A percentile compares a stretch with the other conserved stretches of the same genome.
phyloP scores from a whole-genome alignment of 225 moss, liverwort and hornwort species.

The Pleurozium schreberi region DNA sequence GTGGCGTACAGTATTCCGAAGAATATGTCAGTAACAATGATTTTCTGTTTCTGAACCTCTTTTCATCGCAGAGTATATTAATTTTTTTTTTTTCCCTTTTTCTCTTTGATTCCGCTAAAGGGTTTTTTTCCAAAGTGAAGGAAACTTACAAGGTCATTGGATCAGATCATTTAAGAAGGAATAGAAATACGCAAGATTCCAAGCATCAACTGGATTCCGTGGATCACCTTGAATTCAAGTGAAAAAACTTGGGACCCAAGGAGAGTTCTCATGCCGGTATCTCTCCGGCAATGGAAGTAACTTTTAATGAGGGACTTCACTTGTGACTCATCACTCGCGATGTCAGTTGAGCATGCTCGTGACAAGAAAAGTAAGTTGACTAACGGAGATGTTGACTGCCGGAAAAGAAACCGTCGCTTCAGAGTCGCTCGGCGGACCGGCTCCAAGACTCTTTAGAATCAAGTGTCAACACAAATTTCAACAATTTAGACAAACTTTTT shows the following conservation, averaged over 20 bases:
- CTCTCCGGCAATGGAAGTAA: background rate
- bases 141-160: background rate
- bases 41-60: too few species aligned
- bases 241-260: background rate
- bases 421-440: background rate
- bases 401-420: background rate
- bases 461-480: background rate
- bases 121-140: background rate
- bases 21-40: background rate
- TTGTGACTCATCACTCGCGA: background rate
- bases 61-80: too few species aligned
- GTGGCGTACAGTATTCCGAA: background rate
- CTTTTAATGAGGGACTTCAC: background rate
- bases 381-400: background rate
- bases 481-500: background rate
- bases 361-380: background rate
- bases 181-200: background rate
- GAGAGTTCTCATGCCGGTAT: too few species aligned
- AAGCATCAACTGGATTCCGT: background rate
- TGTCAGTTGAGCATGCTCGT: too few species aligned
- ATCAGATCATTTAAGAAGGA: background rate
- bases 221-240: background rate
- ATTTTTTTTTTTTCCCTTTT: too few species aligned
- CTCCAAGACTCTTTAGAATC: background rate
- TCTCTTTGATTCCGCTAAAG: too few species aligned